Percentiles rank a stretch among this genome's conserved stretches.
These are phyloP conservation scores for Purpureocillium takamizusanense DNA, from an alignment of 2,329 filamentous ascomycete species.

Conservation along the genomic window DNA sequence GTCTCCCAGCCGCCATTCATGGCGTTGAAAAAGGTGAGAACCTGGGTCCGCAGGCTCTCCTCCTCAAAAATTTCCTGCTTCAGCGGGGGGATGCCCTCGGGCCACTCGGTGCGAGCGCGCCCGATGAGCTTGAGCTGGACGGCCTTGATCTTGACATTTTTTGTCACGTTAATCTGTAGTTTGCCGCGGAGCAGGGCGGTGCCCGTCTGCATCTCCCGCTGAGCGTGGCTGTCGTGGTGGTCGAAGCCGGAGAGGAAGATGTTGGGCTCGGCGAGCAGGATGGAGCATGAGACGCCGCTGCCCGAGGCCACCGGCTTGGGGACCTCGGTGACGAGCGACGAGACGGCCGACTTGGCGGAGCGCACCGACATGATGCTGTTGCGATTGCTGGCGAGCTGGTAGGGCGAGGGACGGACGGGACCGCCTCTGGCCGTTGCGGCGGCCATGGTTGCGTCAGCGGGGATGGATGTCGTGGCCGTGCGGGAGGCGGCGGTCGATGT, in stretches of 20 bases:
- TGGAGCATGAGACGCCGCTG: conserved; percentile 65
- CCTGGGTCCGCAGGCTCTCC: conserved; percentile 79
- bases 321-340: conserved; percentile 42
- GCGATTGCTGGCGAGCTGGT: conserved; percentile 25
- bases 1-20: conserved; percentile 51
- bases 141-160: conserved; percentile 87
- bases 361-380: conserved; percentile 43
- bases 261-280: conserved; percentile 70
- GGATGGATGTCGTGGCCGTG: conserved; percentile 1
- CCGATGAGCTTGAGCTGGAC: conserved; percentile 81
- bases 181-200: conserved; percentile 82
- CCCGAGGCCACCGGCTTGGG: conserved; percentile 72
- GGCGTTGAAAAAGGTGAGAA: conserved; percentile 86
- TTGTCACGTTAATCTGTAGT: conserved; percentile 72
- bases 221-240: conserved; percentile 53
- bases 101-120: conserved; percentile 86
- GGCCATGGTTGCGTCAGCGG: conserved; percentile 11
- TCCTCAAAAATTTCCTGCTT: conserved; percentile 80
- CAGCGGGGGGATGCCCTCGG: conserved; percentile 83
- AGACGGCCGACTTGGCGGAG: conserved; percentile 40
- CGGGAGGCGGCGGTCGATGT: conserved; percentile 2
- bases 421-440: conserved; percentile 9
- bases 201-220: conserved; percentile 48
- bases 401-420: conserved; percentile 8
- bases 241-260: conserved; percentile 74